Conservation (phyloP, 2,329 filamentous ascomycete genomes). For the Alternaria novae-zelandiae region DNA sequence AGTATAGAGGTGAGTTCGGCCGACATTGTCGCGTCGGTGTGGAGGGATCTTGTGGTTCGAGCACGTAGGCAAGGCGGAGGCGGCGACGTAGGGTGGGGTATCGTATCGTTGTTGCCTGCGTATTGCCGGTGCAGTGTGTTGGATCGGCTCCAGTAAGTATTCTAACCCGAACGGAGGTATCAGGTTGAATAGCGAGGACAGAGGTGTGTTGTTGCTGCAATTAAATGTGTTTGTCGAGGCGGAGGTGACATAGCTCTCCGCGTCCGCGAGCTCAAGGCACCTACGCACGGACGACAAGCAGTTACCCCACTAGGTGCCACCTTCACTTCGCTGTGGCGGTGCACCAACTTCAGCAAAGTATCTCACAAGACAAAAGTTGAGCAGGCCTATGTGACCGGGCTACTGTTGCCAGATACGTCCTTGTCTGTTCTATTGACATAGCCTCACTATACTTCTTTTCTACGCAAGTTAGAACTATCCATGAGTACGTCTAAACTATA, state of each 20-base stretch:
- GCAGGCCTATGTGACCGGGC: too few relatives aligned
- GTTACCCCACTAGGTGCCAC: constrained; percentile 5
- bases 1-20: constrained; percentile 36
- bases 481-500: too few relatives aligned
- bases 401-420: too few relatives aligned
- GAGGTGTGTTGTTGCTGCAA: not conserved
- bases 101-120: not conserved
- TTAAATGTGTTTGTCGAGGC: constrained; percentile 7
- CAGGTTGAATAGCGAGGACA: not conserved
- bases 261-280: constrained; percentile 34
- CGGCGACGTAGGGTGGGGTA: constrained; percentile 33
- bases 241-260: constrained; percentile 29
- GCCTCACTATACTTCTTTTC: too few relatives aligned
- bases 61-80: constrained; percentile 11
- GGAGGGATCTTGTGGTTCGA: constrained; percentile 6
- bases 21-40: constrained; percentile 30
- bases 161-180: too few relatives aligned
- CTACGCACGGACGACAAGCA: constrained; percentile 19
- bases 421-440: too few relatives aligned
- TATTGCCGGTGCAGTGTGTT: not conserved
- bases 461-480: too few relatives aligned
- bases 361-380: too few relatives aligned
- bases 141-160: not conserved
- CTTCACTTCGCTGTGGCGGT: constrained; percentile 16
- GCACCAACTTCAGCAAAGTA: not conserved